Percentiles rank a stretch among this genome's conserved stretches.
phyloP scores from a whole-genome alignment of 108 stramenopile species.

The Phaeodactylum tricornutum region DNA sequence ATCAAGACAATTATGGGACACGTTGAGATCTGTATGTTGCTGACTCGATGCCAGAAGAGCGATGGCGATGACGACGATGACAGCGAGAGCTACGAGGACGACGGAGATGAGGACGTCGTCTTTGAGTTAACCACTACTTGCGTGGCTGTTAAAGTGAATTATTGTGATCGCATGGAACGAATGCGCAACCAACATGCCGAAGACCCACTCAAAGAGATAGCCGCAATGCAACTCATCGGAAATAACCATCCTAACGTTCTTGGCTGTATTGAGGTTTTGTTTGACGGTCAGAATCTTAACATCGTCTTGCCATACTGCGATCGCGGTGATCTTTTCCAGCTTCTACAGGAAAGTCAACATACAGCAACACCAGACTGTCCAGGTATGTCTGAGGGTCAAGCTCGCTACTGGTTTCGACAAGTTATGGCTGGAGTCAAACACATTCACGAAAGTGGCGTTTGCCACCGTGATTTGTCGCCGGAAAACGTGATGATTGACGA shows the following conservation, averaged over 20 bases:
- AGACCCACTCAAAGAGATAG: constrained; percentile 90
- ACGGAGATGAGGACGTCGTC: constrained; percentile 29
- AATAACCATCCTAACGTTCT: constrained; percentile 31
- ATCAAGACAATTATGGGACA: constrained; percentile 52
- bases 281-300: constrained; percentile 51
- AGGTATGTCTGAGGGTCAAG: constrained; percentile 39
- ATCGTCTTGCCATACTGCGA: constrained; percentile 48
- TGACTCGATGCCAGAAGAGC: constrained; percentile 18
- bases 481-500: constrained; percentile 45
- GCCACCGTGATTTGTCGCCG: constrained; percentile 52
- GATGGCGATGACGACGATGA: constrained; percentile 2
- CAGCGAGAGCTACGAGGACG: constrained; percentile 13
- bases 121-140: constrained; percentile 23
- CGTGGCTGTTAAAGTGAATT: constrained; percentile 44
- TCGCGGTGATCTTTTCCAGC: constrained; percentile 52
- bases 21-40: constrained; percentile 38
- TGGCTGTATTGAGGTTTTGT: constrained; percentile 24
- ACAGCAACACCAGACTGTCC: constrained; percentile 7
- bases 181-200: constrained; percentile 41
- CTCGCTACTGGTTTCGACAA: constrained; percentile 56
- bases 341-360: constrained; percentile 17
- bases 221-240: constrained; percentile 84
- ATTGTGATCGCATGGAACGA: constrained; percentile 26
- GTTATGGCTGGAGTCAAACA: constrained; percentile 51
- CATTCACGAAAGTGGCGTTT: constrained; percentile 28